These are phyloP conservation scores for Cucumis cinereus DNA, from an alignment of 306 rosid genomes.

Conservation along the genomic window DNA sequence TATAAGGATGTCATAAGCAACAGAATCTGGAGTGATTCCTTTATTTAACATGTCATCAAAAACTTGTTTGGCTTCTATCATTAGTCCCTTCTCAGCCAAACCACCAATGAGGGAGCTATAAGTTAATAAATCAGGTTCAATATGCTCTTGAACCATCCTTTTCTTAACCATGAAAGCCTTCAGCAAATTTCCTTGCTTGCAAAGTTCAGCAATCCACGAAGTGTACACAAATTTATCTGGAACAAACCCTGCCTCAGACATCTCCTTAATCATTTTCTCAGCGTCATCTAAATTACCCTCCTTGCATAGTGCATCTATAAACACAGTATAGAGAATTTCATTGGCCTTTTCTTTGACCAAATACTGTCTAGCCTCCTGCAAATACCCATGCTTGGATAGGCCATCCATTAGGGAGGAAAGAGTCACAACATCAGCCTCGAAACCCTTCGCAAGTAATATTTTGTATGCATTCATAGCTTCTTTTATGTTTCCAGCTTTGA, in stretches of 20 bases:
- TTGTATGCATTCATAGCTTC: conserved; percentile 14
- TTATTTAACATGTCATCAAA: conserved; percentile 23
- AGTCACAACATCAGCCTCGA: conserved; percentile 20
- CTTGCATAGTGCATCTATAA: conserved; percentile 25
- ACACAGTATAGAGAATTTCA: conserved; percentile 19
- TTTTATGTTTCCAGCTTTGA: conserved; percentile 18
- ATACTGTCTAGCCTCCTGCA: conserved; percentile 19
- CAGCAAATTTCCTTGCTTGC: conserved; percentile 23
- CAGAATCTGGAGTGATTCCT: conserved; percentile 21
- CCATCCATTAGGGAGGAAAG: conserved; percentile 23
- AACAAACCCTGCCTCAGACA: conserved; percentile 23
- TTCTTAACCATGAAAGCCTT: conserved; percentile 26
- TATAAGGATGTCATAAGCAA: conserved; percentile 18
- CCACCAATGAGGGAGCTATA: conserved; percentile 21
- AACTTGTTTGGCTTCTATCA: conserved; percentile 28
- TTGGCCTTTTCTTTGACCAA: conserved; percentile 22
- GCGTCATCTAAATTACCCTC: conserved; percentile 21
- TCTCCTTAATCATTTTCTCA: conserved; percentile 20
- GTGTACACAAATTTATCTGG: conserved; percentile 24
- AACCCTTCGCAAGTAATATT: conserved; percentile 17
- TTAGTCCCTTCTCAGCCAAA: conserved; percentile 23
- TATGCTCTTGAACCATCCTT: conserved; percentile 22
- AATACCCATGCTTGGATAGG: conserved; percentile 19
- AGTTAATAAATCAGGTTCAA: conserved; percentile 27
- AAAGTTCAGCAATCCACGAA: conserved; percentile 28